These are phyloP conservation scores for Verruconis gallopava DNA, from an alignment of 2,329 filamentous ascomycete genomes.

Conservation along the genomic window DNA sequence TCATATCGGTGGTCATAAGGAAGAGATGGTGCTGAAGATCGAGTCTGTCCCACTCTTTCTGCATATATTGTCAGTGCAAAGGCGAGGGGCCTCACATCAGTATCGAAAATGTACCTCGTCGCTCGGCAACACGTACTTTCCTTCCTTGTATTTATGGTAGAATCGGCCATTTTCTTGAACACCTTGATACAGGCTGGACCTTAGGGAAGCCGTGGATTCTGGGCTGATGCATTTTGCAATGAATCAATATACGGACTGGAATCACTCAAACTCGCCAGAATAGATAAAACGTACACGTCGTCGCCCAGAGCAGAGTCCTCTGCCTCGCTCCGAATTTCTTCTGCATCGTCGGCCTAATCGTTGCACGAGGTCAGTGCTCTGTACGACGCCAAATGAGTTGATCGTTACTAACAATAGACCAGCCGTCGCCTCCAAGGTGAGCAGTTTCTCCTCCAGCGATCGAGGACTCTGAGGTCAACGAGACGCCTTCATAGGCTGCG, in stretches of 20 bases:
- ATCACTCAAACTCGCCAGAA: not conserved
- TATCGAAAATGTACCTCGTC: slow-evolving; percentile 5
- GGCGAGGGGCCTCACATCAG: not conserved
- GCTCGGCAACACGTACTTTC: slow-evolving; percentile 8
- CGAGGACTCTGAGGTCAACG: not conserved
- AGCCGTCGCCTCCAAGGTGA: not conserved
- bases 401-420: not conserved
- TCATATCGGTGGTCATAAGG: slow-evolving; percentile 23
- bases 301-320: slow-evolving; percentile 9
- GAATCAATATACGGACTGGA: not conserved
- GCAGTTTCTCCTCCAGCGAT: not conserved
- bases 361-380: not conserved
- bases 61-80: not conserved
- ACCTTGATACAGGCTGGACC: slow-evolving; percentile 7
- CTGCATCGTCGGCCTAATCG: not conserved
- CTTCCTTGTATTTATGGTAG: slow-evolving; percentile 9
- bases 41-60: slow-evolving; percentile 10
- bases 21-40: slow-evolving; percentile 23
- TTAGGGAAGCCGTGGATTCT: slow-evolving; percentile 6
- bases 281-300: slow-evolving; percentile 6
- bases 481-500: not conserved
- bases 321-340: slow-evolving; percentile 4
- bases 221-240: not conserved
- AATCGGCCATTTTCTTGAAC: slow-evolving; percentile 8
- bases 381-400: not conserved